Evolutionary conservation across 1,139 yeast genomes (phyloP).

Genomic region (Yamadazyma diospyri): DNA sequence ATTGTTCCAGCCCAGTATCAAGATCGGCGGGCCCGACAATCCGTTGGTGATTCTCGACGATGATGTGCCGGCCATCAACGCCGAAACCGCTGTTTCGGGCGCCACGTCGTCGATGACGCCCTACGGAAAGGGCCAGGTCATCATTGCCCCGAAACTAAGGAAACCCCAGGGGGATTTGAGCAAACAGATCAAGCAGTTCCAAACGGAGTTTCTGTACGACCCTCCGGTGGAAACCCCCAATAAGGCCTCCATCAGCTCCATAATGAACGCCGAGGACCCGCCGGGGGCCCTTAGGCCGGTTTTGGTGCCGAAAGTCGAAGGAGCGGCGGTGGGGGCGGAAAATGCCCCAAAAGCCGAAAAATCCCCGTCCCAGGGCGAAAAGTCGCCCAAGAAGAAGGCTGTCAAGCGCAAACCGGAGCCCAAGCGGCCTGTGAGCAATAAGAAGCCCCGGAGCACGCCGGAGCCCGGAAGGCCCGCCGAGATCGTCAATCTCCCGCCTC

Average conservation of each 20-base stretch:
- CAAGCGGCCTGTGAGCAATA: slow-evolving; percentile 11
- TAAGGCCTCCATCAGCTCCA: slow-evolving; percentile 36
- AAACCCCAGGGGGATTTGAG: slow-evolving; percentile 3
- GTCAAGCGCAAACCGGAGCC: slow-evolving; percentile 13
- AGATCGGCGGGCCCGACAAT: slow-evolving; percentile 12
- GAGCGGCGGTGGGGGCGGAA: no score
- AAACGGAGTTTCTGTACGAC: slow-evolving; percentile 26
- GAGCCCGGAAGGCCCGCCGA: slow-evolving; percentile 12
- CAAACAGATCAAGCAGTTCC: slow-evolving; percentile 18
- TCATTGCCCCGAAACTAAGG: slow-evolving; percentile 1
- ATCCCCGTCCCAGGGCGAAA: background rate
- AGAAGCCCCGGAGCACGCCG: slow-evolving; percentile 16
- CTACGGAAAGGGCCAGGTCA: background rate
- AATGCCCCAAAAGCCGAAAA: slow-evolving; percentile 2
- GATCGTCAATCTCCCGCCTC: slow-evolving; percentile 14
- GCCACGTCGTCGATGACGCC: no score
- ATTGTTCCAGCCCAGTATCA: slow-evolving; percentile 22
- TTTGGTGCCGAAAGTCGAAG: no score
- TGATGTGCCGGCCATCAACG: slow-evolving; percentile 10
- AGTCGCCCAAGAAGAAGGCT: slow-evolving; percentile 14
- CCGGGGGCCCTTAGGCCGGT: no score
- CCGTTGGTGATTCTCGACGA: slow-evolving; percentile 13
- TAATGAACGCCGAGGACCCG: slow-evolving; percentile 34
- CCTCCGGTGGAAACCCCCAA: slow-evolving; percentile 12
- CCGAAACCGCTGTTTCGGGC: background rate